Evolutionary conservation across 129 eudicot species (phyloP).

Genomic region (Helichrysum umbraculigerum): DNA sequence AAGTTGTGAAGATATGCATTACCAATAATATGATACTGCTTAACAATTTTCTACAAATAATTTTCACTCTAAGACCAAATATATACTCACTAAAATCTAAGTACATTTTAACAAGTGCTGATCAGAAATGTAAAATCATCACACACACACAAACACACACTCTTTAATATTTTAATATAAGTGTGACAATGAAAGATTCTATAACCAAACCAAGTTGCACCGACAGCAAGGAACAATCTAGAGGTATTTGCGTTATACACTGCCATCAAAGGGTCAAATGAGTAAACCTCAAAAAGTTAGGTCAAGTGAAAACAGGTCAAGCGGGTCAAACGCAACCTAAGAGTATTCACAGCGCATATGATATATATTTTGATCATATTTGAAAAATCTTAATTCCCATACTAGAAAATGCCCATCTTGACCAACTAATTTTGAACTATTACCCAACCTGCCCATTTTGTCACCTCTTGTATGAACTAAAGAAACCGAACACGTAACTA

Average conservation of each 20-base stretch:
- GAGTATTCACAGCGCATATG: neutral
- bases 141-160: too few relatives aligned
- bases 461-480: neutral
- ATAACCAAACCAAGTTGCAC: too few relatives aligned
- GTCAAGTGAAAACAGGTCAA: neutral
- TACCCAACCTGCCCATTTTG: constrained; percentile 16
- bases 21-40: neutral
- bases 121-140: neutral
- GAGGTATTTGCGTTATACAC: too few relatives aligned
- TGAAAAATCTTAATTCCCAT: neutral
- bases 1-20: neutral
- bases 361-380: neutral
- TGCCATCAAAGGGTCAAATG: too few relatives aligned
- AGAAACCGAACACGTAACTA: neutral
- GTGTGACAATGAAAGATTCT: too few relatives aligned
- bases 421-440: neutral
- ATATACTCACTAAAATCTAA: neutral
- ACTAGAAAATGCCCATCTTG: neutral
- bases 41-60: too few relatives aligned
- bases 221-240: too few relatives aligned
- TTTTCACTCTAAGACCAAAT: too few relatives aligned
- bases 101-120: neutral
- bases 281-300: too few relatives aligned
- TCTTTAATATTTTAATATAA: too few relatives aligned
- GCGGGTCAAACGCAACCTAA: neutral